phyloP scores from a whole-genome alignment of 768 basidiomycete species.

The Antrodiella citrinella region DNA sequence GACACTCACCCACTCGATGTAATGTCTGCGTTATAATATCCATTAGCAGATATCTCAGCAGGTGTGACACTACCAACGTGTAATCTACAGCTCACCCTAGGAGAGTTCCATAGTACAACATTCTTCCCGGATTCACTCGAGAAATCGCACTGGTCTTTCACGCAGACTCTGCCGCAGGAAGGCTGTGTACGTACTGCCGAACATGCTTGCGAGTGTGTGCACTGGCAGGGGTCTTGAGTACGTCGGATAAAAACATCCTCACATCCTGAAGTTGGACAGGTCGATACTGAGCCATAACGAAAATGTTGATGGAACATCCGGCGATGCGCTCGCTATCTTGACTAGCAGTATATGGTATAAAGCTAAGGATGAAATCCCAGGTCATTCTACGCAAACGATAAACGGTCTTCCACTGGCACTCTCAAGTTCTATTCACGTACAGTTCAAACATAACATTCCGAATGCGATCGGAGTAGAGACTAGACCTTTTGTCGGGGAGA shows the following conservation, averaged over 20 bases:
- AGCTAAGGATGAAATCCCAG: slow-evolving; percentile 1
- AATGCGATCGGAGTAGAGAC: slow-evolving; percentile 8
- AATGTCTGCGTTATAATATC: too few relatives aligned
- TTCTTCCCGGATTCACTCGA: too few relatives aligned
- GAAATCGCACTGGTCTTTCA: too few relatives aligned
- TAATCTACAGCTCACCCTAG: too few relatives aligned
- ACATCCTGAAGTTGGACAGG: background rate
- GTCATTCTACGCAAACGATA: background rate
- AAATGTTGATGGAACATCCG: slow-evolving; percentile 8
- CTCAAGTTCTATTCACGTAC: background rate
- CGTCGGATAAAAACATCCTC: background rate
- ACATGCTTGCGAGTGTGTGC: background rate
- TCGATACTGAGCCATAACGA: background rate
- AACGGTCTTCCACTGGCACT: background rate
- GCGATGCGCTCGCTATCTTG: slow-evolving; percentile 3
- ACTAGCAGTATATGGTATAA: slow-evolving; percentile 5
- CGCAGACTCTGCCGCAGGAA: too few relatives aligned
- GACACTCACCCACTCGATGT: too few relatives aligned
- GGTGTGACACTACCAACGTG: too few relatives aligned
- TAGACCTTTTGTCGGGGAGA: slow-evolving; percentile 9
- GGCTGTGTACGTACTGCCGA: background rate
- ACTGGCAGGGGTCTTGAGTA: background rate
- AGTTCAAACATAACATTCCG: slow-evolving; percentile 4
- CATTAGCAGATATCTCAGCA: too few relatives aligned
- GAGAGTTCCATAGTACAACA: too few relatives aligned